These are phyloP conservation scores for Pouteria glomerata DNA, from an alignment of 148 eudicot genomes.

Conservation along the genomic window DNA sequence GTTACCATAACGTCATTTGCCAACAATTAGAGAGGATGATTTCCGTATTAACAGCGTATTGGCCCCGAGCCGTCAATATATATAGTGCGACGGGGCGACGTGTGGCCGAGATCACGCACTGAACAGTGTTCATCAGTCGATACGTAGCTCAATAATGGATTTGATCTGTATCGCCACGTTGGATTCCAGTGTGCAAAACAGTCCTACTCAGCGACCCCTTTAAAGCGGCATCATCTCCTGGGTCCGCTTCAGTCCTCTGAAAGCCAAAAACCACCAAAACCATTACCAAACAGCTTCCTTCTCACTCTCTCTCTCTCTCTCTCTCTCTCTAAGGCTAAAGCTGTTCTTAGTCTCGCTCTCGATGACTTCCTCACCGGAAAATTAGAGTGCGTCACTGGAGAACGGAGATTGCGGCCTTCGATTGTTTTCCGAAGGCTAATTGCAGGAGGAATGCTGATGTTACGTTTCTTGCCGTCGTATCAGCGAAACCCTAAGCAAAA, in stretches of 20 bases:
- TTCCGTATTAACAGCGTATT: no score
- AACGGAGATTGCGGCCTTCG: not conserved
- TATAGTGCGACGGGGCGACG: constrained; percentile 15
- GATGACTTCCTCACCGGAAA: not conserved
- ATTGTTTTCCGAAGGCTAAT: not conserved
- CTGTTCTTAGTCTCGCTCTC: no score
- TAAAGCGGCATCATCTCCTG: not conserved
- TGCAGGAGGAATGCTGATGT: constrained; percentile 18
- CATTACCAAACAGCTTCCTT: no score
- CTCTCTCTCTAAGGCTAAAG: not conserved
- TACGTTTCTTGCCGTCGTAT: not conserved
- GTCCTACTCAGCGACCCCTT: constrained; percentile 21
- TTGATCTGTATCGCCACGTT: constrained; percentile 4
- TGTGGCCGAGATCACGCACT: not conserved
- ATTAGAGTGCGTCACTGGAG: not conserved
- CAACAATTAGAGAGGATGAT: no score
- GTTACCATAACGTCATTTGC: no score
- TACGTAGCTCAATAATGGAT: constrained; percentile 1
- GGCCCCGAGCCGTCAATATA: no score
- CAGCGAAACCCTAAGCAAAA: constrained; percentile 31
- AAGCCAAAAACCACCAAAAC: constrained; percentile 8
- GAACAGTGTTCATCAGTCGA: not conserved
- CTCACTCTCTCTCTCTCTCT: not conserved
- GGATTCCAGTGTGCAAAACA: constrained; percentile 1
- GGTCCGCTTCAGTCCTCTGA: constrained; percentile 7